A percentile compares a stretch with the other conserved stretches of the same genome.
Evolutionary conservation across 2,329 filamentous ascomycete genomes (phyloP).

Genomic region (Pseudocercospora fijiensis): DNA sequence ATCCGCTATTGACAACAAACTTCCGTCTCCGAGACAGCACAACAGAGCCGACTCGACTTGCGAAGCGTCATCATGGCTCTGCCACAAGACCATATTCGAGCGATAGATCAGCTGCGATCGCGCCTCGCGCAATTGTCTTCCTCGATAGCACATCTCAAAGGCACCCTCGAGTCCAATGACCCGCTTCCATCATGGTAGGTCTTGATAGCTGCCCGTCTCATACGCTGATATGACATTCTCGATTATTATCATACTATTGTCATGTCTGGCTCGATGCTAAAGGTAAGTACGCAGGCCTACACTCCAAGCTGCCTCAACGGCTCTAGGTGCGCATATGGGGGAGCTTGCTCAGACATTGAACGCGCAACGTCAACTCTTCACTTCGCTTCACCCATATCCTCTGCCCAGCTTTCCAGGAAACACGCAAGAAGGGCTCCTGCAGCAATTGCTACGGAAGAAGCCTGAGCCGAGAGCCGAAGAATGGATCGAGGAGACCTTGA

Average conservation of each 20-base stretch:
- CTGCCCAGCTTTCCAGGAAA: conserved; percentile 68
- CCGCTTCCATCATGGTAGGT: conserved; percentile 40
- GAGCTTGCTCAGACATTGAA: conserved; percentile 65
- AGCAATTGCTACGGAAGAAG: conserved; percentile 76
- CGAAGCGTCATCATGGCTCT: conserved; percentile 19
- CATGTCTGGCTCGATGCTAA: conserved; percentile 15
- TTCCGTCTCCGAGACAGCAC: not conserved
- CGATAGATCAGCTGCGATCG: conserved; percentile 38
- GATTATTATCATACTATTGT: not conserved
- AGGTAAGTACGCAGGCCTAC: conserved; percentile 35
- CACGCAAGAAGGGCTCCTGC: conserved; percentile 61
- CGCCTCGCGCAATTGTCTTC: conserved; percentile 34
- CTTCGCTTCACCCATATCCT: conserved; percentile 70
- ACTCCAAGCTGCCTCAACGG: conserved; percentile 33
- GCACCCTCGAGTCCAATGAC: conserved; percentile 34
- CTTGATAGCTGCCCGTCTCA: conserved; percentile 7
- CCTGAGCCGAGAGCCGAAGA: conserved; percentile 75
- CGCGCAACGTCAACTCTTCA: conserved; percentile 66
- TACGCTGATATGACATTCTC: conserved; percentile 9
- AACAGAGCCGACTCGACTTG: not conserved
- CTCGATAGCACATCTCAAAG: conserved; percentile 29
- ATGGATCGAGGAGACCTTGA: conserved; percentile 58
- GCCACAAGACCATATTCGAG: conserved; percentile 31
- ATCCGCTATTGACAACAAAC: too few relatives aligned
- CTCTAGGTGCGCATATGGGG: conserved; percentile 59